phyloP scores from a whole-genome alignment of 345 rosid species.

The Pistacia atlantica region DNA sequence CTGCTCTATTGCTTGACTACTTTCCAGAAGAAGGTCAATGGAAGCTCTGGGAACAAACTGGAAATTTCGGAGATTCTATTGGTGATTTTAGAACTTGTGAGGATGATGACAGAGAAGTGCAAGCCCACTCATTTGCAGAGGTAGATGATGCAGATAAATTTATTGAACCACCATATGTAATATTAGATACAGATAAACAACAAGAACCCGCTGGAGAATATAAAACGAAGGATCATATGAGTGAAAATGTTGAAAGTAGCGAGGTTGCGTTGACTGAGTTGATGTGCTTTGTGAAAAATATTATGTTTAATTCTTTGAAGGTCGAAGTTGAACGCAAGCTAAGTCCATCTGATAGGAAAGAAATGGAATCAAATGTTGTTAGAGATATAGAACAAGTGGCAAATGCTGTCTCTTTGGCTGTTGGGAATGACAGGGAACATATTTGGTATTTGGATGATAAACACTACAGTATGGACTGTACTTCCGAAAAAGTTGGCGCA shows the following conservation, averaged over 20 bases:
- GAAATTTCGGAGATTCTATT: slow-evolving; percentile 34
- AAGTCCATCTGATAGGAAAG: slow-evolving; percentile 56
- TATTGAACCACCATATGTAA: slow-evolving; percentile 71
- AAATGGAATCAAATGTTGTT: slow-evolving; percentile 54
- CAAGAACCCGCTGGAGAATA: slow-evolving; percentile 41
- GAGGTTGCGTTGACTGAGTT: slow-evolving; percentile 44
- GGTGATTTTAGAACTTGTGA: slow-evolving; percentile 31
- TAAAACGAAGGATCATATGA: slow-evolving; percentile 26
- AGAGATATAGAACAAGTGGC: slow-evolving; percentile 72
- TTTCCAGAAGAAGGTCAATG: slow-evolving; percentile 90
- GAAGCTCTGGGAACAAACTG: slow-evolving; percentile 79
- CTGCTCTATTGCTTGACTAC: slow-evolving; percentile 82
- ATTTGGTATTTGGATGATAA: slow-evolving; percentile 43
- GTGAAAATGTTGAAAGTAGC: slow-evolving; percentile 30
- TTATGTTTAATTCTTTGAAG: slow-evolving; percentile 64
- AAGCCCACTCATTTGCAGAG: slow-evolving; percentile 27
- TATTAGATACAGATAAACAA: slow-evolving; percentile 56
- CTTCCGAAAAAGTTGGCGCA: slow-evolving; percentile 53
- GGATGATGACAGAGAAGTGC: slow-evolving; percentile 28
- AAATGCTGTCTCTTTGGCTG: slow-evolving; percentile 59
- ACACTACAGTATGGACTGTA: slow-evolving; percentile 20
- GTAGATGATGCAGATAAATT: slow-evolving; percentile 35
- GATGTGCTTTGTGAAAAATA: slow-evolving; percentile 55
- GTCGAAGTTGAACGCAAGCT: slow-evolving; percentile 74
- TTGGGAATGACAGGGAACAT: slow-evolving; percentile 39